phyloP scores from a whole-genome alignment of 106 monocot genomes.

The Allium fistulosum region DNA sequence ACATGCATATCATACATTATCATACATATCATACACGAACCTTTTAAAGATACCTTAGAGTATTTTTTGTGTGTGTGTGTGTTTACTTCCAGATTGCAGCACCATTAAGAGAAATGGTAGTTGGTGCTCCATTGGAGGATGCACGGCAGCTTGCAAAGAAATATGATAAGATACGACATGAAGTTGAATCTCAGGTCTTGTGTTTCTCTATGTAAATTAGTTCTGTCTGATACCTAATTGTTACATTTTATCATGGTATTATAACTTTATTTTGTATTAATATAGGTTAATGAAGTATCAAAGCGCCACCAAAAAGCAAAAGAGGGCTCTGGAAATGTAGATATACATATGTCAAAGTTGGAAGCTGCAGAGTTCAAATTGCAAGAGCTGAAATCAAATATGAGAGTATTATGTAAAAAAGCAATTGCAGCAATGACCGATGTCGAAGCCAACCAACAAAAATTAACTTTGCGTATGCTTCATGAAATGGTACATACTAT shows the following conservation, averaged over 20 bases:
- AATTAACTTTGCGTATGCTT: constrained; percentile 71
- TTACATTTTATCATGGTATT: background rate
- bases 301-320: constrained; percentile 67
- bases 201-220: background rate
- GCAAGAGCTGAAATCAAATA: constrained; percentile 78
- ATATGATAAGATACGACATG: constrained; percentile 83
- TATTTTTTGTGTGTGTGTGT: background rate
- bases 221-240: background rate
- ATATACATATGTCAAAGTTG: constrained; percentile 46
- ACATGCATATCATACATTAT: background rate
- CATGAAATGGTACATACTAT: constrained; percentile 58
- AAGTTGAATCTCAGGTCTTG: constrained; percentile 85
- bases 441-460: constrained; percentile 90
- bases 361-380: constrained; percentile 81
- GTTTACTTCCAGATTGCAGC: constrained; percentile 56
- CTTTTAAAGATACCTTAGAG: no score
- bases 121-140: constrained; percentile 92
- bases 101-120: constrained; percentile 89
- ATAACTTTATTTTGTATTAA: background rate
- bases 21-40: no score
- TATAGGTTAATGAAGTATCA: constrained; percentile 80
- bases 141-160: constrained; percentile 86
- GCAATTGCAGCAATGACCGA: constrained; percentile 82
- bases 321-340: constrained; percentile 55
- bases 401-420: constrained; percentile 69